phyloP scores from a whole-genome alignment of 2,329 filamentous ascomycete species.

The Trichoderma gracile region DNA sequence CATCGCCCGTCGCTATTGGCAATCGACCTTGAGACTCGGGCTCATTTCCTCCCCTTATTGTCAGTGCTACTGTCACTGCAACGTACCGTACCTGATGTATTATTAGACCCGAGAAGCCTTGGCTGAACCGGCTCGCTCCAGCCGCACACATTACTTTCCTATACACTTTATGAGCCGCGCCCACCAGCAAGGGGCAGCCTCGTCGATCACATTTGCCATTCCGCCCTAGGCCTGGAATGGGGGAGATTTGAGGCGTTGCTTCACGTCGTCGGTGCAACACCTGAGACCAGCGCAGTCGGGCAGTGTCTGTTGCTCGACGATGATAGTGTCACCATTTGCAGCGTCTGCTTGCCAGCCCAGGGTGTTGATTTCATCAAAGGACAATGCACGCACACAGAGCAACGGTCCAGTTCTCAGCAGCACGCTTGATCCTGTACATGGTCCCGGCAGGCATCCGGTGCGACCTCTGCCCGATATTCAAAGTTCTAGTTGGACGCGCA shows the following conservation, averaged over 20 bases:
- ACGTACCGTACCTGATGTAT: background rate
- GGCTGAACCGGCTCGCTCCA: constrained; percentile 1
- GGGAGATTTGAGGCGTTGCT: constrained; percentile 13
- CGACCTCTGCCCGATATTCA: too few species aligned
- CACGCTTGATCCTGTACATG: too few species aligned
- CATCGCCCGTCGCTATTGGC: constrained; percentile 5
- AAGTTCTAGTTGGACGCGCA: background rate
- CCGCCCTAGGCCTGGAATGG: background rate
- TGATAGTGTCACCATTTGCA: too few species aligned
- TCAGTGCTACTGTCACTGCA: background rate
- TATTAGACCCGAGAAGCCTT: constrained; percentile 1
- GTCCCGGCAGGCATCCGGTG: too few species aligned
- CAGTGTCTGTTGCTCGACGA: too few species aligned
- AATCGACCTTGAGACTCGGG: background rate
- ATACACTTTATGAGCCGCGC: constrained; percentile 9
- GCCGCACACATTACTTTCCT: background rate
- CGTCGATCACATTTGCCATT: constrained; percentile 20
- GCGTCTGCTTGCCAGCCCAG: too few species aligned
- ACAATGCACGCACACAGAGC: too few species aligned
- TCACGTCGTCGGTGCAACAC: background rate
- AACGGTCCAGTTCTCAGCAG: too few species aligned
- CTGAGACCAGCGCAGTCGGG: background rate
- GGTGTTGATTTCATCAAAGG: too few species aligned
- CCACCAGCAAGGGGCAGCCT: constrained; percentile 16
- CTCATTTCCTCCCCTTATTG: constrained; percentile 19